Conservation (phyloP, 108 stramenopile species). For the Stephanodiscus minutulus region DNA sequence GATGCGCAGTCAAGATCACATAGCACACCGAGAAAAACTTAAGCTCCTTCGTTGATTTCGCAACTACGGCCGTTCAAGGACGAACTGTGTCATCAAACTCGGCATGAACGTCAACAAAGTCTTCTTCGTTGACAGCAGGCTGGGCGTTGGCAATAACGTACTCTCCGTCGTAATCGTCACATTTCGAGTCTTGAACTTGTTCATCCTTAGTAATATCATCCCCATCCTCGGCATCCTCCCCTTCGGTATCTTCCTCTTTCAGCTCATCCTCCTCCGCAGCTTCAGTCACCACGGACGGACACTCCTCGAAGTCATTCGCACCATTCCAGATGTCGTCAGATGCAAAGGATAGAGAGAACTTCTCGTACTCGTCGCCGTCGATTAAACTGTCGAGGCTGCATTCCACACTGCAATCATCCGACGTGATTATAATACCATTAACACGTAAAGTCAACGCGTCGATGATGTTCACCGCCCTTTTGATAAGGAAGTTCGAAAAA, state of each 20-base stretch:
- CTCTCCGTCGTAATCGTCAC: conserved; percentile 9
- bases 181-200: neutral
- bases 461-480: conserved; percentile 15
- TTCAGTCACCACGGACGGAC: conserved; percentile 25
- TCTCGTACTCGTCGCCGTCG: neutral
- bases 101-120: conserved; percentile 27
- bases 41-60: neutral
- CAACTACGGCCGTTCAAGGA: neutral
- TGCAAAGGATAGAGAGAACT: conserved; percentile 9
- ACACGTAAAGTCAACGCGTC: conserved; percentile 25
- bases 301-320: conserved; percentile 17
- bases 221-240: neutral
- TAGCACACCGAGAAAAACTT: neutral
- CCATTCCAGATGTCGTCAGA: conserved; percentile 12
- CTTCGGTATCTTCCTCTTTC: conserved; percentile 9
- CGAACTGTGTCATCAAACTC: conserved; percentile 2
- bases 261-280: conserved; percentile 7
- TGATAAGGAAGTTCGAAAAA: conserved; percentile 10
- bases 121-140: conserved; percentile 9
- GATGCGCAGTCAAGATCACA: neutral
- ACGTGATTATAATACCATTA: conserved; percentile 27
- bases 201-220: neutral
- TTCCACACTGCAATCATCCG: conserved; percentile 39
- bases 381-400: conserved; percentile 24
- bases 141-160: conserved; percentile 24